Percentiles rank a stretch among this genome's conserved stretches.
phyloP scores from a whole-genome alignment of 768 basidiomycete species.

The Symmetrospora coprosmae region DNA sequence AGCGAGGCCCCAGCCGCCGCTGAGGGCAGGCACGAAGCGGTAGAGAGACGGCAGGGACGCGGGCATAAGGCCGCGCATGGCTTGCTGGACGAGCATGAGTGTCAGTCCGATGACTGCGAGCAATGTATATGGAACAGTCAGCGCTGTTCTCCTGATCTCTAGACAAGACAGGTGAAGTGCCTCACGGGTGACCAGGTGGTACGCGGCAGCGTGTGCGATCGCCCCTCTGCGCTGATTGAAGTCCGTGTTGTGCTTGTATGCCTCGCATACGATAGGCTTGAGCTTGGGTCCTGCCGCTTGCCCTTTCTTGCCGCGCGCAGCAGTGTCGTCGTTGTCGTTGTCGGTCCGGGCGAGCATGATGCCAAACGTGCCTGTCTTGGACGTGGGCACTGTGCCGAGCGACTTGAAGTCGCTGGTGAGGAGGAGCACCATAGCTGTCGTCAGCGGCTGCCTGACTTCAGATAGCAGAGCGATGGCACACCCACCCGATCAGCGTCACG shows the following conservation, averaged over 20 bases:
- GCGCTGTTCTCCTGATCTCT: too few relatives aligned
- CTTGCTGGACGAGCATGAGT: slow-evolving; percentile 9
- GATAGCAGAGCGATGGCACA: neutral
- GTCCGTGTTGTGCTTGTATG: slow-evolving; percentile 7
- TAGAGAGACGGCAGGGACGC: neutral
- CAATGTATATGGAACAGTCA: too few relatives aligned
- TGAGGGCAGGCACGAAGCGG: slow-evolving; percentile 6
- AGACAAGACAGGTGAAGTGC: too few relatives aligned
- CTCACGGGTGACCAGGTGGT: slow-evolving; percentile 8
- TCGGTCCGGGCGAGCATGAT: neutral
- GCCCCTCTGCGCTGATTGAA: neutral
- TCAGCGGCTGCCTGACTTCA: too few relatives aligned
- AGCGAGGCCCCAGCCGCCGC: neutral
- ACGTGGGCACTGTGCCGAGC: too few relatives aligned
- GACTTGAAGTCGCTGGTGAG: too few relatives aligned
- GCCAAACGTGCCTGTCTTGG: too few relatives aligned
- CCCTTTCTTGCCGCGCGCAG: too few relatives aligned
- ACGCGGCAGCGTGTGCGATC: neutral
- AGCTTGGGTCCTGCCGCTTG: too few relatives aligned
- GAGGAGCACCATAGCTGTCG: too few relatives aligned
- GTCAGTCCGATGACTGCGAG: neutral
- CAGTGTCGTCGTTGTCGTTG: too few relatives aligned
- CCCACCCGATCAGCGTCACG: slow-evolving; percentile 1
- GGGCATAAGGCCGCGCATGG: neutral
- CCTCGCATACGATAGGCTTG: slow-evolving; percentile 1